phyloP scores from a whole-genome alignment of 768 basidiomycete species.

The Trametes sanguinea region DNA sequence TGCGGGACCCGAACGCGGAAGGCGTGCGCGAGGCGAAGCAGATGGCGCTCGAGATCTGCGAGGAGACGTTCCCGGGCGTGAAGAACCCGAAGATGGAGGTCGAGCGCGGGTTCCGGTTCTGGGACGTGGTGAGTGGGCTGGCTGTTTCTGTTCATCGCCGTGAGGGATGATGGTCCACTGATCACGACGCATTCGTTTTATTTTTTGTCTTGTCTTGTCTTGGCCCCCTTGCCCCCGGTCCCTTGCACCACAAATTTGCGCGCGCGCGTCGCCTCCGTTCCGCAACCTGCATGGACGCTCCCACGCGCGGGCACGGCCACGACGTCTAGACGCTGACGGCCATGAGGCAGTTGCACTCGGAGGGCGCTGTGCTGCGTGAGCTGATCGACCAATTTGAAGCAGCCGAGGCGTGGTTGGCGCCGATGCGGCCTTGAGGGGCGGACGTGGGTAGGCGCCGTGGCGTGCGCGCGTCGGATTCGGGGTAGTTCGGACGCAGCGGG shows the following conservation, averaged over 20 bases:
- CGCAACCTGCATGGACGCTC: not conserved
- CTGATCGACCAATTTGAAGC: slow-evolving; percentile 95
- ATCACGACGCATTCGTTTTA: too few species aligned
- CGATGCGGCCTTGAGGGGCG: slow-evolving; percentile 74
- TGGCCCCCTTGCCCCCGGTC: too few species aligned
- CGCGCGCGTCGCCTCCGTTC: not conserved
- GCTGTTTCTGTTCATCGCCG: not conserved
- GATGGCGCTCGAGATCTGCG: slow-evolving; percentile 88
- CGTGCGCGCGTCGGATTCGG: too few species aligned
- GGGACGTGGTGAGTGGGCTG: slow-evolving; percentile 84
- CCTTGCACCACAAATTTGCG: not conserved
- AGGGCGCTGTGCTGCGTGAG: slow-evolving; percentile 78
- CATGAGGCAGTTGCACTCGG: slow-evolving; percentile 86
- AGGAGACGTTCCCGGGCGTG: slow-evolving; percentile 92
- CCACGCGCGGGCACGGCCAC: not conserved
- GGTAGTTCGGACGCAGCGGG: too few species aligned
- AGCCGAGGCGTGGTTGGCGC: slow-evolving; percentile 91
- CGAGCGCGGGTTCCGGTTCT: slow-evolving; percentile 96
- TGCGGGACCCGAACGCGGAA: slow-evolving; percentile 74
- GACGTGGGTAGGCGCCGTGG: not conserved
- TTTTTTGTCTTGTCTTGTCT: too few species aligned
- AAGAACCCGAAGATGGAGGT: slow-evolving; percentile 87
- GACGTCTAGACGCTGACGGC: slow-evolving; percentile 70
- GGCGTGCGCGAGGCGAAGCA: slow-evolving; percentile 82
- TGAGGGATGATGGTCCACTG: not conserved